Percentiles rank a stretch among this genome's conserved stretches.
Evolutionary conservation across 306 rosid genomes (phyloP).

Genomic region (Cicer bijugum): DNA sequence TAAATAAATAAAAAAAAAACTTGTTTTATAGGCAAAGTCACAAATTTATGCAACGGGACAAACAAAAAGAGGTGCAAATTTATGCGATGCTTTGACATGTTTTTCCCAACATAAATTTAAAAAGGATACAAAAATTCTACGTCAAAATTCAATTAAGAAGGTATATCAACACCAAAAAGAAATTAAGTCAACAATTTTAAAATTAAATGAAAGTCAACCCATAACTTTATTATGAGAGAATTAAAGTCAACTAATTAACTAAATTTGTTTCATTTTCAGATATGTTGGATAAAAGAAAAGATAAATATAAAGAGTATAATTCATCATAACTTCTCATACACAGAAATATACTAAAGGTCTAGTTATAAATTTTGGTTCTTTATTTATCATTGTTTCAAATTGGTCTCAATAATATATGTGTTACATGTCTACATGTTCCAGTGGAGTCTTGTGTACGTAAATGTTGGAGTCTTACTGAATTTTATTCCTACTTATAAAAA

Average conservation of each 20-base stretch:
- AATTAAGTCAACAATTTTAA: slow-evolving; percentile 40
- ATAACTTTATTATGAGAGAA: not conserved
- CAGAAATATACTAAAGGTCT: not conserved
- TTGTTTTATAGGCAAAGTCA: too few species aligned
- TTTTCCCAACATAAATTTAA: not conserved
- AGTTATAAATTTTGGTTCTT: not conserved
- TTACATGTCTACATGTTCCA: too few species aligned
- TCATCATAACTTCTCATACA: not conserved
- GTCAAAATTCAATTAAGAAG: not conserved
- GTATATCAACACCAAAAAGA: not conserved
- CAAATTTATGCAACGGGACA: too few species aligned
- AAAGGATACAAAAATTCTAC: not conserved
- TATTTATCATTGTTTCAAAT: not conserved
- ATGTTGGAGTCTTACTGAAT: too few species aligned
- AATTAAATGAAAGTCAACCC: slow-evolving; percentile 26
- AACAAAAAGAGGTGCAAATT: too few species aligned
- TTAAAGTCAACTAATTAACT: slow-evolving; percentile 32
- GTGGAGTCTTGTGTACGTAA: too few species aligned
- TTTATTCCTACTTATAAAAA: too few species aligned
- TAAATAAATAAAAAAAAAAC: too few species aligned
- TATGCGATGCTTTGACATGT: not conserved
- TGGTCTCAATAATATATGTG: not conserved
- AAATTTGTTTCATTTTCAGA: not conserved
- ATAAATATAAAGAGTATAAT: not conserved
- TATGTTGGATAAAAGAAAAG: not conserved